Evolutionary conservation across 495 filamentous ascomycete species (phyloP).

Genomic region (Aspergillus bertholletiae): DNA sequence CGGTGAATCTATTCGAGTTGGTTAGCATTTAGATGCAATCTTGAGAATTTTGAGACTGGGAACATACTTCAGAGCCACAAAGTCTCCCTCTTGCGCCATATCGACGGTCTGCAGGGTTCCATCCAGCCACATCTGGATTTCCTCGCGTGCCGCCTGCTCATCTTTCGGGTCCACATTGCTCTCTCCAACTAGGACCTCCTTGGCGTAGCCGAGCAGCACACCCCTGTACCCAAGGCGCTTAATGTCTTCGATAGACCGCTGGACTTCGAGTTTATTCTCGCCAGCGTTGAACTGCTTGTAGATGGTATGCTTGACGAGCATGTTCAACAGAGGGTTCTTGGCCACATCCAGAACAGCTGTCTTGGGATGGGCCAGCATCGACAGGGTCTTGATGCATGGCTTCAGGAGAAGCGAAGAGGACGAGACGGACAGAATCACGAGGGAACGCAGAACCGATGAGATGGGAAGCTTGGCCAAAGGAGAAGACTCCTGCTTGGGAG

Average conservation of each 20-base stretch:
- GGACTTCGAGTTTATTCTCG: conserved; percentile 45
- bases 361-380: conserved; percentile 65
- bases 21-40: conserved; percentile 8
- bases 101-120: conserved; percentile 74
- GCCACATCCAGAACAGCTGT: conserved; percentile 46
- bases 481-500: conserved; percentile 22
- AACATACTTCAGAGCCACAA: conserved; percentile 77
- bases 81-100: conserved; percentile 72
- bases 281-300: conserved; percentile 53
- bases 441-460: conserved; percentile 69
- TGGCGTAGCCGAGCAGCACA: conserved; percentile 47
- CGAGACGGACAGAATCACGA: conserved; percentile 75
- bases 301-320: conserved; percentile 44
- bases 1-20: conserved; percentile 60
- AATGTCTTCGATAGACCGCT: conserved; percentile 39
- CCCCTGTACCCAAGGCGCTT: conserved; percentile 44
- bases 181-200: conserved; percentile 41
- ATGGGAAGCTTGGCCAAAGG: conserved; percentile 73
- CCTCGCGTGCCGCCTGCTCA: conserved; percentile 42
- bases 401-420: conserved; percentile 70
- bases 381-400: conserved; percentile 66
- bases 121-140: conserved; percentile 69
- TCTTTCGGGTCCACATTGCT: conserved; percentile 29
- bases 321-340: conserved; percentile 43
- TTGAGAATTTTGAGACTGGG: too few relatives aligned